Evolutionary conservation across 225 moss, liverwort and hornwort genomes (phyloP), one percentile per base, ranked within the genome.

Genomic region (Climacium dendroides): DNA sequence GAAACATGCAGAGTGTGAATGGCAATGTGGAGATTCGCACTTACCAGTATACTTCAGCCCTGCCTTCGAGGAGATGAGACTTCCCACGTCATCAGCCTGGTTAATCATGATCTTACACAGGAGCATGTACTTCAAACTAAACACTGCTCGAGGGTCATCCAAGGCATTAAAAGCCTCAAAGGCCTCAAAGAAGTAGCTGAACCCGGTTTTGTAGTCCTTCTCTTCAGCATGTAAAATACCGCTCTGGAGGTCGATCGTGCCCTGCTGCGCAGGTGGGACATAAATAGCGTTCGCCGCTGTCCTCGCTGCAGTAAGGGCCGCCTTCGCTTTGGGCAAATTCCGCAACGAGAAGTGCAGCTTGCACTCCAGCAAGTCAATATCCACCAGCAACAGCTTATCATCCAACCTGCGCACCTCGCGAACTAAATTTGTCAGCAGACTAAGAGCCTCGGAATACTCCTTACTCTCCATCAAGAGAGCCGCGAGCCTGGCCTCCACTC

Each of bases 81-180:
- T 96, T 43, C 94, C 95, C 29, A 97, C 96, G 77, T 97, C 97
- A 80, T 92, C 95, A 19, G 97, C 97, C 60, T 94, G 94, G 87
- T 97, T 97, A 29, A 94, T 93, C 97, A 97, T 97, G 60, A 97
- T 95, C 90, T 97, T 97, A 88, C 96, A 97, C n/a, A 97, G 95
- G 85, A 97, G 90, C 97, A 97, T 97, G 74, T 97, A 97, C 90
- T 97, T 97, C 89, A 97, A 89, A 91, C 96, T 95, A 81, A 93
- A 97, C 61, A 97, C 96, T 58, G 97, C 95, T 77, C 97, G 95
- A 37, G 95, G 89, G 74, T 97, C 97, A 78, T 97, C 97, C 89
- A 97, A 81, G 43, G 96, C 96, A 92, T 97, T 97, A 52, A 97
- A 97, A 41, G 97, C 97, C 87, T 97, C 97, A 69, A 97, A 97